phyloP scores from a whole-genome alignment of 768 basidiomycete species.

The Suillus subluteus region DNA sequence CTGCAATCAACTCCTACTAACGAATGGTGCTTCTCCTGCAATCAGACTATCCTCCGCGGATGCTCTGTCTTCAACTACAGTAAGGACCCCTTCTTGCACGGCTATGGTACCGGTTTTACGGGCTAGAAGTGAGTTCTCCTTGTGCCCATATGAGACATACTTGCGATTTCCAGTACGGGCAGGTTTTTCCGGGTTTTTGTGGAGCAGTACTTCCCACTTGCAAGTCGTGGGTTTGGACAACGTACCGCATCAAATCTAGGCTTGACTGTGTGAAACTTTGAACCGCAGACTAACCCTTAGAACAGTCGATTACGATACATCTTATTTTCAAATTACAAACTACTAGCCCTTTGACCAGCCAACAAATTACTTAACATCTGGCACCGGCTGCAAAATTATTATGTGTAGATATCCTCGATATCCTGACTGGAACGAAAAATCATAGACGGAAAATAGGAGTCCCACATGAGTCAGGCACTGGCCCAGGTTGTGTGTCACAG shows the following conservation, averaged over 20 bases:
- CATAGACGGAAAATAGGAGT: neutral
- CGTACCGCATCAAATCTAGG: neutral
- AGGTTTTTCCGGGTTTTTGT: neutral
- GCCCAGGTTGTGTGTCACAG: too few species aligned
- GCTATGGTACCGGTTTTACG: neutral
- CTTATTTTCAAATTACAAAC: neutral
- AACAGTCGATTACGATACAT: neutral
- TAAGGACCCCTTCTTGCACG: conserved; percentile 13
- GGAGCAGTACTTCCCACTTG: too few species aligned
- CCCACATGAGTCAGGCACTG: neutral
- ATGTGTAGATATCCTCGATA: neutral
- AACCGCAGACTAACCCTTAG: too few species aligned
- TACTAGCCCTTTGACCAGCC: neutral
- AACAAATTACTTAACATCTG: neutral
- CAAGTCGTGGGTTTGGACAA: neutral
- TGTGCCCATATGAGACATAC: neutral
- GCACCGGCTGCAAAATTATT: neutral
- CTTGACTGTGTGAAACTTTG: neutral
- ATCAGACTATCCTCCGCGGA: conserved; percentile 13
- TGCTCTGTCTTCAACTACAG: conserved; percentile 17
- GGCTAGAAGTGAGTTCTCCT: neutral
- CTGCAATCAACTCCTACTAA: conserved; percentile 19
- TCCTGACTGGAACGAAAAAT: neutral
- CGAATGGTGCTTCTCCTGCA: conserved; percentile 24
- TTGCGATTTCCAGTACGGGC: neutral